These are phyloP conservation scores for Lodderomyces metapsilosis DNA, from an alignment of 1,139 yeast genomes.

Conservation along the genomic window DNA sequence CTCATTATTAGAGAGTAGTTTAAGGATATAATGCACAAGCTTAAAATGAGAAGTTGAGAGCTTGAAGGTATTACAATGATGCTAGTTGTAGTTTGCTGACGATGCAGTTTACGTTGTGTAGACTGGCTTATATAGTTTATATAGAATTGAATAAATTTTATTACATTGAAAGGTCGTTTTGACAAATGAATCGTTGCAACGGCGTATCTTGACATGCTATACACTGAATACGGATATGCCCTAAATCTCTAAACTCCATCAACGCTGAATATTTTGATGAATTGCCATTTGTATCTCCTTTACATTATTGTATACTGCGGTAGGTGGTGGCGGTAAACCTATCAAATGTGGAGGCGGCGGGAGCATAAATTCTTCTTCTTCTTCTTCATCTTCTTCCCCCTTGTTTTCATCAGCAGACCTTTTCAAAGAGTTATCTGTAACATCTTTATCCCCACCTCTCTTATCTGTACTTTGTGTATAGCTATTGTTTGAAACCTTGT, in stretches of 20 bases:
- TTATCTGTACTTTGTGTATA: neutral
- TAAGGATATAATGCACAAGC: neutral
- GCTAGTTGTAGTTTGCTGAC: no score
- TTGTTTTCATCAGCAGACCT: slow-evolving; percentile 16
- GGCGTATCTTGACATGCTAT: no score
- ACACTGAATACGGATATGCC: no score
- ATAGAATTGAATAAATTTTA: no score
- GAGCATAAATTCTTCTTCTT: slow-evolving; percentile 19
- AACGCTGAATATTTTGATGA: slow-evolving; percentile 11
- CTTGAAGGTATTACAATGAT: no score
- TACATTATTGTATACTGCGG: slow-evolving; percentile 26
- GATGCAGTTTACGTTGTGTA: no score
- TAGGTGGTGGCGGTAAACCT: slow-evolving; percentile 37
- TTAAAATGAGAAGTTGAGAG: no score
- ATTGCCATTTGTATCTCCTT: slow-evolving; percentile 22
- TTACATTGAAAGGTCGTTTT: no score
- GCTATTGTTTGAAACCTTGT: neutral
- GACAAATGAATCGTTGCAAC: no score
- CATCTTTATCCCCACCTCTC: slow-evolving; percentile 14
- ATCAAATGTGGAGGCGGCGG: slow-evolving; percentile 37
- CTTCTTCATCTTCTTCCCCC: slow-evolving; percentile 11
- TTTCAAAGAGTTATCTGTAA: no score
- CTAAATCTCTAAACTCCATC: no score
- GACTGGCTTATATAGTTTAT: no score
- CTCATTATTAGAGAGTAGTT: neutral